Conservation (phyloP, 1,284 basidiomycete genomes). For the Farysia itapuensis region DNA sequence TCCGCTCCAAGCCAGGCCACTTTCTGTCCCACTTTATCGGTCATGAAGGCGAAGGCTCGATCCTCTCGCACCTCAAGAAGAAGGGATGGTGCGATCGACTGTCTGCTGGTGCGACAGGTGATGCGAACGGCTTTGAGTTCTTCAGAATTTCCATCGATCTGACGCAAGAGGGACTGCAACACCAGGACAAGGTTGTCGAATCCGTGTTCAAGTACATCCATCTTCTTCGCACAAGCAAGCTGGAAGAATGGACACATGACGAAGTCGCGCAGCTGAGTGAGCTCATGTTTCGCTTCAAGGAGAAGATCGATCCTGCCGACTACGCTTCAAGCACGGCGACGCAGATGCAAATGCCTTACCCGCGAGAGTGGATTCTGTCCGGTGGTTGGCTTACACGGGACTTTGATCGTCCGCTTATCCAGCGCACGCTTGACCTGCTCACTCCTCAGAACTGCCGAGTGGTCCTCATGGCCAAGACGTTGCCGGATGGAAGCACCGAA, state of each 20-base stretch:
- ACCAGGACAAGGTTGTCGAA: conserved; percentile 75
- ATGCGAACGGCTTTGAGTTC: conserved; percentile 77
- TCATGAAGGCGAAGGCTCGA: conserved; percentile 92
- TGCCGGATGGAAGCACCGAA: conserved; percentile 44
- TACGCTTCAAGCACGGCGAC: conserved; percentile 80
- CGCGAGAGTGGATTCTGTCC: conserved; percentile 76
- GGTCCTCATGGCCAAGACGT: conserved; percentile 72
- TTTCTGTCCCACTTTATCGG: conserved; percentile 87
- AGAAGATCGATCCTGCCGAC: conserved; percentile 76
- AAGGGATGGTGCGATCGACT: conserved; percentile 87
- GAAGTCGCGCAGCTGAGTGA: conserved; percentile 76
- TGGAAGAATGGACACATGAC: conserved; percentile 74
- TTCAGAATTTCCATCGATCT: conserved; percentile 82
- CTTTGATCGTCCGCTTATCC: conserved; percentile 73
- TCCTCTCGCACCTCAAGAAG: conserved; percentile 86
- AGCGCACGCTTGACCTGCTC: conserved; percentile 69
- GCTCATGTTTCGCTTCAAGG: conserved; percentile 83
- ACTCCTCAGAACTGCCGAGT: conserved; percentile 70
- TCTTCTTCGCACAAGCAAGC: conserved; percentile 72
- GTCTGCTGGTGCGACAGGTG: conserved; percentile 72
- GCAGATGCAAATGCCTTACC: conserved; percentile 76
- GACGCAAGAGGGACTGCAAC: conserved; percentile 83
- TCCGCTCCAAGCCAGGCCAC: conserved; percentile 75
- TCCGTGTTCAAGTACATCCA: conserved; percentile 84
- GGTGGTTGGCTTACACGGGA: conserved; percentile 75